Conservation (phyloP, 495 filamentous ascomycete genomes). For the Penicillium diatomitis region DNA sequence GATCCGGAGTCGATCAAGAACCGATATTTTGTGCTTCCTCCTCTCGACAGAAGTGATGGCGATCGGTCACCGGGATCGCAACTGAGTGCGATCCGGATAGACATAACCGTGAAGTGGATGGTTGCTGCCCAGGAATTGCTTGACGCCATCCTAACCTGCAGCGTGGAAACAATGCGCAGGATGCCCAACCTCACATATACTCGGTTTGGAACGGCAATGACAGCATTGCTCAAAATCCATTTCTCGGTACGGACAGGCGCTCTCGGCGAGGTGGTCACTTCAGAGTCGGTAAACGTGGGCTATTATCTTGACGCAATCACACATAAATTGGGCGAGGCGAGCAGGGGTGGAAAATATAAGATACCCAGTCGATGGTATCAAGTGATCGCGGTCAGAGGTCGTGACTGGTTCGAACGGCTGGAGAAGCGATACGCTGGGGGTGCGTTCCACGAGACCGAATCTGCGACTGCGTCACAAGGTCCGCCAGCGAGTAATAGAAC, state of each 20-base stretch:
- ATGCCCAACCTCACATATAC: constrained; percentile 40
- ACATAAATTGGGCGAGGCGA: constrained; percentile 29
- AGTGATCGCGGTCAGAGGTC: constrained; percentile 26
- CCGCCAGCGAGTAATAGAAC: constrained; percentile 4
- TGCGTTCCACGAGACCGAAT: not conserved
- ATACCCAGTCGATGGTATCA: constrained; percentile 32
- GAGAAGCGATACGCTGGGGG: constrained; percentile 16
- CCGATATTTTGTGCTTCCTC: constrained; percentile 31
- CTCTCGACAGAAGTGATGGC: constrained; percentile 21
- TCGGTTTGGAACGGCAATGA: constrained; percentile 32
- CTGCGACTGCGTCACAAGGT: constrained; percentile 3
- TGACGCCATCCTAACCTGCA: constrained; percentile 35
- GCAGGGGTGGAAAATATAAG: constrained; percentile 27
- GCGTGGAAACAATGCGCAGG: constrained; percentile 30
- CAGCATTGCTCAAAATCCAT: constrained; percentile 42
- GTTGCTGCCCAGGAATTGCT: constrained; percentile 39
- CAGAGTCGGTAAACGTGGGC: constrained; percentile 33
- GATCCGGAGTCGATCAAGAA: constrained; percentile 36
- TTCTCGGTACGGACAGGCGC: constrained; percentile 36
- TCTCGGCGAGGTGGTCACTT: constrained; percentile 35
- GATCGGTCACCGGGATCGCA: constrained; percentile 14
- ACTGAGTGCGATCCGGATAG: constrained; percentile 36
- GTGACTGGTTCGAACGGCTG: constrained; percentile 30
- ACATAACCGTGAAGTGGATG: constrained; percentile 42
- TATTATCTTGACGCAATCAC: constrained; percentile 36